A percentile compares a stretch with the other conserved stretches of the same genome.
These are phyloP conservation scores for Rhizopogon vesiculosus DNA, from an alignment of 768 basidiomycete genomes.

Conservation along the genomic window DNA sequence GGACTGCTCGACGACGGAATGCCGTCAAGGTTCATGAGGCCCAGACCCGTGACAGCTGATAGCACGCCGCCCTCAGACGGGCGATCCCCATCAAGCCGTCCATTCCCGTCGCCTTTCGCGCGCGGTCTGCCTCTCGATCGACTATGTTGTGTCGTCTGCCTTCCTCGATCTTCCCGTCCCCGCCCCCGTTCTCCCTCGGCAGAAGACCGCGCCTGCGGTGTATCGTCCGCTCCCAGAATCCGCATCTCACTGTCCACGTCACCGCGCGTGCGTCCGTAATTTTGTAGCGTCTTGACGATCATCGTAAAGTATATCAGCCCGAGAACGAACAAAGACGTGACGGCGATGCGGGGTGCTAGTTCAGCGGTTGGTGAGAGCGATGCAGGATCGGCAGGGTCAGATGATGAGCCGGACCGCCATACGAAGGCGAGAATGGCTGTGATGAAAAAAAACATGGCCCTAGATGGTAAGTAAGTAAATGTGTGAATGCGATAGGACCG, in stretches of 20 bases:
- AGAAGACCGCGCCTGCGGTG: background rate
- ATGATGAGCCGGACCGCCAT: conserved; percentile 55
- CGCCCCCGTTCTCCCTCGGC: background rate
- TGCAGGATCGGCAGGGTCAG: conserved; percentile 30
- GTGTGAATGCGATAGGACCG: background rate
- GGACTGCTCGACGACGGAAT: conserved; percentile 3
- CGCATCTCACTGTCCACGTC: background rate
- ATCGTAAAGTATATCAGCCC: conserved; percentile 59
- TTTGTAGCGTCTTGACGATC: conserved; percentile 58
- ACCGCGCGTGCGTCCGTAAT: conserved; percentile 38
- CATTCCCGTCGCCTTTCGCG: conserved; percentile 2
- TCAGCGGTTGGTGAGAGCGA: conserved; percentile 35
- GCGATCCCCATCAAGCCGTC: background rate
- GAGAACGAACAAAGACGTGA: conserved; percentile 50
- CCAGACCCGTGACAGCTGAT: conserved; percentile 23
- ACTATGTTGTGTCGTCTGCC: background rate
- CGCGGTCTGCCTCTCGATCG: conserved; percentile 3
- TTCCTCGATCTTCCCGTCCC: conserved; percentile 3
- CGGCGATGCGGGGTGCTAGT: conserved; percentile 48
- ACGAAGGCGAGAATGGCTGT: conserved; percentile 59
- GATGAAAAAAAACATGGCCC: conserved; percentile 67
- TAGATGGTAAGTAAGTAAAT: conserved; percentile 12
- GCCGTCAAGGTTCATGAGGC: conserved; percentile 20
- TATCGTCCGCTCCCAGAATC: background rate
- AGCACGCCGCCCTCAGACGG: conserved; percentile 10